Conservation (phyloP, 1,284 basidiomycete species). For the Athelia sp. region DNA sequence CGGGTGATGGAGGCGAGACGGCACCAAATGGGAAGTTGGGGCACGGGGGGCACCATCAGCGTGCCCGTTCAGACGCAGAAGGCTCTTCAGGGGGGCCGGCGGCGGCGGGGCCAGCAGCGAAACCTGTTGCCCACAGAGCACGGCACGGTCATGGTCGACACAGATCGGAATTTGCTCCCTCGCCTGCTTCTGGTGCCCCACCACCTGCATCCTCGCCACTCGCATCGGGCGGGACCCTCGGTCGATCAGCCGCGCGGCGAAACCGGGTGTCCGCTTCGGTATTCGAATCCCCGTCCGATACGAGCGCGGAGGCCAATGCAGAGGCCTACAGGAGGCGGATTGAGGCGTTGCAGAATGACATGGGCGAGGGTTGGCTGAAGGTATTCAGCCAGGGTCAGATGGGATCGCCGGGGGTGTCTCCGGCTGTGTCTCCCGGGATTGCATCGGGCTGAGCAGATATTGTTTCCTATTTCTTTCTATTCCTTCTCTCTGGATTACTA, state of each 20-base stretch:
- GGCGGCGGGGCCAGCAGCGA: constrained; percentile 3
- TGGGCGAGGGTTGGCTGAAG: constrained; percentile 85
- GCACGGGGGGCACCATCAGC: no score
- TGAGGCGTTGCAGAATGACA: constrained; percentile 77
- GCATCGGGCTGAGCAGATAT: no score
- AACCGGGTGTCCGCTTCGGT: constrained; percentile 52
- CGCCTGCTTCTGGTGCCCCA: constrained; percentile 5
- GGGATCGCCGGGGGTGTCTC: neutral
- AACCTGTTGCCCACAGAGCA: constrained; percentile 14
- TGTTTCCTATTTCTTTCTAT: no score
- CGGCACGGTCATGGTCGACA: constrained; percentile 43
- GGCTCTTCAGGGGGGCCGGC: constrained; percentile 16
- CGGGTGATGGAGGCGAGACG: constrained; percentile 23
- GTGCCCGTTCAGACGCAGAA: constrained; percentile 10
- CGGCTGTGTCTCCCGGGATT: neutral
- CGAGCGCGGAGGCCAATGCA: constrained; percentile 35
- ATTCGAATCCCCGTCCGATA: constrained; percentile 48
- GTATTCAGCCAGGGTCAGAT: constrained; percentile 58
- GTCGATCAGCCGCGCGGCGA: constrained; percentile 42
- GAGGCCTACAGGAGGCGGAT: constrained; percentile 74
- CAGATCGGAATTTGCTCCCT: constrained; percentile 40
- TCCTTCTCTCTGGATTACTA: no score
- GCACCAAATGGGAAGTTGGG: constrained; percentile 20
- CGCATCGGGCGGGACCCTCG: constrained; percentile 13
- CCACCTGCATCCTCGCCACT: constrained; percentile 8